Evolutionary conservation across 148 eudicot species (phyloP).

Genomic region (Simmondsia chinensis): DNA sequence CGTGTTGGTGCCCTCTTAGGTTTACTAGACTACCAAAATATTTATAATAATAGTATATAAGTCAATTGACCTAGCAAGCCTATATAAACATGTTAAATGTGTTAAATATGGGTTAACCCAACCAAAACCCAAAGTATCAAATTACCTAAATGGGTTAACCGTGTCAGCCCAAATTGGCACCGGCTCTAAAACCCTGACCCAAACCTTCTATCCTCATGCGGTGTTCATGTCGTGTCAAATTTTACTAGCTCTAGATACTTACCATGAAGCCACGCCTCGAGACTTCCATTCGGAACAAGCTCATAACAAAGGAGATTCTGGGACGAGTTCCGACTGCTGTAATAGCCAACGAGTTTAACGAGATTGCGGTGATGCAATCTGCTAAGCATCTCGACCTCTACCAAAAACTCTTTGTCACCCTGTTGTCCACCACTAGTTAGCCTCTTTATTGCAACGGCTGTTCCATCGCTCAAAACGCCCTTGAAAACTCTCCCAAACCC

Average conservation of each 20-base stretch:
- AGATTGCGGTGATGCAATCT: conserved; percentile 95
- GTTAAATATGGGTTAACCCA: too few relatives aligned
- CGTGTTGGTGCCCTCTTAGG: too few relatives aligned
- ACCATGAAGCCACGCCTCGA: conserved; percentile 98
- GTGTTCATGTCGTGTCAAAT: too few relatives aligned
- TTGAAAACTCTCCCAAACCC: conserved; percentile 91
- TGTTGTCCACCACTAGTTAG: conserved; percentile 88
- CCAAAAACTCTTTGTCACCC: conserved; percentile 86
- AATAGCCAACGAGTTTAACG: conserved; percentile 92
- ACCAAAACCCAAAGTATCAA: too few relatives aligned
- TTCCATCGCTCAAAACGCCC: conserved; percentile 85
- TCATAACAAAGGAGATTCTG: conserved; percentile 91
- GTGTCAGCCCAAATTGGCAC: too few relatives aligned
- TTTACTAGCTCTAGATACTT: conserved; percentile 10
- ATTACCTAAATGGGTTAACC: too few relatives aligned
- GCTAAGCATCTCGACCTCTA: conserved; percentile 97
- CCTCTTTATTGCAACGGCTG: conserved; percentile 89
- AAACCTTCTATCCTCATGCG: too few relatives aligned
- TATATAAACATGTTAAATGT: too few relatives aligned
- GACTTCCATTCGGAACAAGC: conserved; percentile 93
- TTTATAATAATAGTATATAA: too few relatives aligned
- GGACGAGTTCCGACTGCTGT: conserved; percentile 70
- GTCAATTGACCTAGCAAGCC: too few relatives aligned
- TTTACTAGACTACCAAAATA: too few relatives aligned
- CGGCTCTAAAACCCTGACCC: too few relatives aligned